Evolutionary conservation across 2,329 filamentous ascomycete genomes (phyloP).

Genomic region (Cladosporium velox): DNA sequence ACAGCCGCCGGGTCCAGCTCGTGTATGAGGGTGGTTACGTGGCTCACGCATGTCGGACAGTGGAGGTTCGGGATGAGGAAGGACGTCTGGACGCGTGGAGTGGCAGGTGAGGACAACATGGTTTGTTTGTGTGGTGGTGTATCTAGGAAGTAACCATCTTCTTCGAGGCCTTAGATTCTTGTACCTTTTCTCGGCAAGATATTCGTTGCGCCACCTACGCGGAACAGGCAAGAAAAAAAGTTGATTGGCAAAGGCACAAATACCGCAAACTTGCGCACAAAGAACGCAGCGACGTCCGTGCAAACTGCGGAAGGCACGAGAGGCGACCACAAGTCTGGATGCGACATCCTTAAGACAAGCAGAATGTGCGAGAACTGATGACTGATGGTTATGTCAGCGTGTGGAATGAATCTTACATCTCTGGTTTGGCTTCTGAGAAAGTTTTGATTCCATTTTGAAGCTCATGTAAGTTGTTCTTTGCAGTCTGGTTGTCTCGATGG

Average conservation of each 20-base stretch:
- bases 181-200: neutral
- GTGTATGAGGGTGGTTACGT: conserved; percentile 57
- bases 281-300: neutral
- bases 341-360: neutral
- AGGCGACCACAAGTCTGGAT: neutral
- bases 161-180: neutral
- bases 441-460: neutral
- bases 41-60: conserved; percentile 71
- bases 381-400: neutral
- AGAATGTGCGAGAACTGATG: neutral
- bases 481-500: neutral
- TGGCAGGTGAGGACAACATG: neutral
- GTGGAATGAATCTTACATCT: neutral
- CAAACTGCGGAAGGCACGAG: neutral
- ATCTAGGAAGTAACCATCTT: neutral
- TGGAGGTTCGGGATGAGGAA: conserved; percentile 75
- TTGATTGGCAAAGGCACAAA: neutral
- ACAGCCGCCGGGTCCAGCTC: conserved; percentile 50
- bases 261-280: neutral
- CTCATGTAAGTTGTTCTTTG: neutral
- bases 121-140: conserved; percentile 3
- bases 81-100: conserved; percentile 46
- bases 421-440: neutral
- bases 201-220: neutral
- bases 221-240: neutral